phyloP scores from a whole-genome alignment of 2,329 filamentous ascomycete genomes.

The Aspergillus pseudonomiae region DNA sequence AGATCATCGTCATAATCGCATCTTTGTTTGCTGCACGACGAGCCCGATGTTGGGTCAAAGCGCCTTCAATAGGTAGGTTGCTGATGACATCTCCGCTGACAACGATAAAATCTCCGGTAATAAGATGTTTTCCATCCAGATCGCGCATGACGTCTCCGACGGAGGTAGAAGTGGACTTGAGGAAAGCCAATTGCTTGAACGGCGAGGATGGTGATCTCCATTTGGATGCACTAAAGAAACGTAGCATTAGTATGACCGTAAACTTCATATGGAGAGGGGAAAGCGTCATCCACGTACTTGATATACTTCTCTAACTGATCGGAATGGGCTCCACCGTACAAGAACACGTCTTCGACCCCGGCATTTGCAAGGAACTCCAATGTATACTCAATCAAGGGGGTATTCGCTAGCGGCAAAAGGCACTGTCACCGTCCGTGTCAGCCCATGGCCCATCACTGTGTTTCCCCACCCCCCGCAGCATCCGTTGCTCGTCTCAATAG shows the following conservation, averaged over 20 bases:
- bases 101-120: conserved; percentile 87
- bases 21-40: conserved; percentile 84
- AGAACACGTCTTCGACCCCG: conserved; percentile 88
- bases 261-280: background rate
- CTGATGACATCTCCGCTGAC: conserved; percentile 92
- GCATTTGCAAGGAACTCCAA: conserved; percentile 95
- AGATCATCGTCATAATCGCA: conserved; percentile 95
- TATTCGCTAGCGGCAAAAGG: conserved; percentile 89
- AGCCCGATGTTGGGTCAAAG: conserved; percentile 76
- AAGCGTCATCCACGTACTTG: conserved; percentile 46
- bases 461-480: background rate
- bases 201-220: conserved; percentile 74
- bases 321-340: conserved; percentile 87
- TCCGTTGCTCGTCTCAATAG: conserved; percentile 7
- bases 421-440: conserved; percentile 59
- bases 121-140: conserved; percentile 80
- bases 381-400: conserved; percentile 94
- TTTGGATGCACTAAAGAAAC: conserved; percentile 62
- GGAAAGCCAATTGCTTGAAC: conserved; percentile 79
- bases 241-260: conserved; percentile 8
- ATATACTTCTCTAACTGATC: conserved; percentile 88
- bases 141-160: conserved; percentile 94
- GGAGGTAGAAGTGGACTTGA: conserved; percentile 83
- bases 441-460: background rate
- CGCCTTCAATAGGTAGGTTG: conserved; percentile 81